Percentiles rank a stretch among this genome's conserved stretches.
These are phyloP conservation scores for Venustampulla echinocandica DNA, from an alignment of 495 filamentous ascomycete genomes.

Conservation along the genomic window DNA sequence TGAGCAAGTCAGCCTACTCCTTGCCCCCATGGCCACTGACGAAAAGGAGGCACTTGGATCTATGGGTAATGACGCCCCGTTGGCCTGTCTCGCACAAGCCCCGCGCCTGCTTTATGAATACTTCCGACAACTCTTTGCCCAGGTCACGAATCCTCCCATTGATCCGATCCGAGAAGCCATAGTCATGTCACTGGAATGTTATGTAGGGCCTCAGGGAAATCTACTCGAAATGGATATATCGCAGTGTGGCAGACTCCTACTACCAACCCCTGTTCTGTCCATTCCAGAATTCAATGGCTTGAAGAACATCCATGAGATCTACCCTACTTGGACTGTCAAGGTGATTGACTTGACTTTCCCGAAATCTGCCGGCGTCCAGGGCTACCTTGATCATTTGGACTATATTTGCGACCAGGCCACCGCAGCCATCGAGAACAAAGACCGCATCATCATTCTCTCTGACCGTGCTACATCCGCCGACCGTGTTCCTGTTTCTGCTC, in stretches of 20 bases:
- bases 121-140: constrained; percentile 97
- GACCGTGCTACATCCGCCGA: constrained; percentile 81
- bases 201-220: constrained; percentile 96
- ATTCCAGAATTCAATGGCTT: constrained; percentile 88
- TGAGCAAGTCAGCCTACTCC: constrained; percentile 88
- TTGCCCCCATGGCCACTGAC: constrained; percentile 96
- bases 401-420: constrained; percentile 80
- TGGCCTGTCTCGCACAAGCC: constrained; percentile 84
- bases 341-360: constrained; percentile 97
- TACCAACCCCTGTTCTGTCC: constrained; percentile 87
- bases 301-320: constrained; percentile 63
- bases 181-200: constrained; percentile 98
- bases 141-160: constrained; percentile 98
- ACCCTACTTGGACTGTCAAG: constrained; percentile 82
- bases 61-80: constrained; percentile 97
- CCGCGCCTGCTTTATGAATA: constrained; percentile 94
- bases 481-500: constrained; percentile 78
- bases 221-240: constrained; percentile 87
- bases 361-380: constrained; percentile 73
- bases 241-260: constrained; percentile 78
- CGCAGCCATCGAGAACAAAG: constrained; percentile 72
- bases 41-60: constrained; percentile 99
- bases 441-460: constrained; percentile 84
- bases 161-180: constrained; percentile 98
- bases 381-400: constrained; percentile 86